phyloP scores from a whole-genome alignment of 192 early-diverging fungal species.

The Coemansia sp. region DNA sequence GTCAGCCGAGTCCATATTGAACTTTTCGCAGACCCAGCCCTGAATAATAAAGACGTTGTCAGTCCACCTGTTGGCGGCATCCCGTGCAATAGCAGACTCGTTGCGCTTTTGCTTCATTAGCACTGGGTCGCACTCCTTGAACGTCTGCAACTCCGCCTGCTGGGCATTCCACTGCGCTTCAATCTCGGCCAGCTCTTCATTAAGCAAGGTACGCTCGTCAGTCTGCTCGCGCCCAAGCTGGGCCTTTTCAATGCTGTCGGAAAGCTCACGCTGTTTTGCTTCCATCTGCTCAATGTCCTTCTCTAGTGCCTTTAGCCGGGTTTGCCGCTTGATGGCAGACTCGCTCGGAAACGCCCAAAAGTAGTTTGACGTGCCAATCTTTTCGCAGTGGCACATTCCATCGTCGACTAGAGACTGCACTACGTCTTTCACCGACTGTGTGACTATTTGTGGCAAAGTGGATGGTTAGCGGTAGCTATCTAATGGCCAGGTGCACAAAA shows the following conservation, averaged over 20 bases:
- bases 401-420: constrained; percentile 81
- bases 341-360: constrained; percentile 89
- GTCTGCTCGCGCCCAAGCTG: constrained; percentile 63
- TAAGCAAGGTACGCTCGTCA: constrained; percentile 55
- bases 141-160: constrained; percentile 60
- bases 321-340: constrained; percentile 52
- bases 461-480: background rate
- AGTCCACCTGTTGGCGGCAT: constrained; percentile 85
- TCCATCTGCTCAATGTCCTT: constrained; percentile 53
- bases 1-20: constrained; percentile 58
- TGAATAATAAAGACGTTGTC: constrained; percentile 85
- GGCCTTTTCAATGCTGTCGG: constrained; percentile 50
- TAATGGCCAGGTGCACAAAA: background rate
- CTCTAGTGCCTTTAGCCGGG: constrained; percentile 53
- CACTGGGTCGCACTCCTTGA: constrained; percentile 74
- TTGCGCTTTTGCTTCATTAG: constrained; percentile 65
- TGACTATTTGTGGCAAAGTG: constrained; percentile 34
- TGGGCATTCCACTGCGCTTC: constrained; percentile 45
- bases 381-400: constrained; percentile 71
- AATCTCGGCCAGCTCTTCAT: constrained; percentile 55
- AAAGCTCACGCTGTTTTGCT: constrained; percentile 46
- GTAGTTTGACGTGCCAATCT: constrained; percentile 87
- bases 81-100: constrained; percentile 58
- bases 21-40: constrained; percentile 69
- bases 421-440: constrained; percentile 78